Evolutionary conservation across 176 grass and related monocot species (phyloP).

Genomic region (Puccinellia tenuiflora): DNA sequence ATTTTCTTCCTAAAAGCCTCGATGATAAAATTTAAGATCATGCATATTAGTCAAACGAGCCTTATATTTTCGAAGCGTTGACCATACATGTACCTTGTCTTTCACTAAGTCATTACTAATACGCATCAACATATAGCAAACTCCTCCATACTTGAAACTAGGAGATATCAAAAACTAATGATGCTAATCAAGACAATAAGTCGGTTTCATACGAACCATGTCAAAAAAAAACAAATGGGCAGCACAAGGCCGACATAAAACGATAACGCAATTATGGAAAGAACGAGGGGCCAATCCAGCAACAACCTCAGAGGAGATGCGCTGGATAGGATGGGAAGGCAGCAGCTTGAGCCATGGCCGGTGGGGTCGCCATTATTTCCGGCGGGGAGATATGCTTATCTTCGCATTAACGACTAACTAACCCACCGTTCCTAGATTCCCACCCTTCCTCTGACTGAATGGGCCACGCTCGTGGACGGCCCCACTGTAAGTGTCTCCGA

Average conservation of each 20-base stretch:
- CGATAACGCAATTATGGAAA: constrained; percentile 11
- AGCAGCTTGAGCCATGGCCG: neutral
- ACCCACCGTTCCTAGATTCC: neutral
- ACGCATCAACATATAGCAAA: neutral
- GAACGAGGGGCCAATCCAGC: constrained; percentile 3
- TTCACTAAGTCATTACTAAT: neutral
- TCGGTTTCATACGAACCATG: neutral
- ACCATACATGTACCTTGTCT: neutral
- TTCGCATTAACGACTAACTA: neutral
- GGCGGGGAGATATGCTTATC: neutral
- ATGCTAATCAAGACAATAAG: too few relatives aligned
- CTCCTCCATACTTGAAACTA: neutral
- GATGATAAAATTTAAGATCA: neutral
- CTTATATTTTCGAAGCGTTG: neutral
- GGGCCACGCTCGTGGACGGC: neutral
- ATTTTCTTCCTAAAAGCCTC: neutral
- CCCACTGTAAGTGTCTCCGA: neutral
- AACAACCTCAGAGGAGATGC: neutral
- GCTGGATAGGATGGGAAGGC: constrained; percentile 17
- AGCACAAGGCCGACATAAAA: neutral
- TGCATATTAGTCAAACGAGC: neutral
- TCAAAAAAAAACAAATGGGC: neutral
- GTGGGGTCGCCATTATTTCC: neutral
- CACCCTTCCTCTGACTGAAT: neutral
- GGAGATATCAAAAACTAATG: too few relatives aligned